A percentile compares a stretch with the other conserved stretches of the same genome.
These are phyloP conservation scores for Porpolomopsis calyptriformis DNA, from an alignment of 768 basidiomycete species.

Conservation along the genomic window DNA sequence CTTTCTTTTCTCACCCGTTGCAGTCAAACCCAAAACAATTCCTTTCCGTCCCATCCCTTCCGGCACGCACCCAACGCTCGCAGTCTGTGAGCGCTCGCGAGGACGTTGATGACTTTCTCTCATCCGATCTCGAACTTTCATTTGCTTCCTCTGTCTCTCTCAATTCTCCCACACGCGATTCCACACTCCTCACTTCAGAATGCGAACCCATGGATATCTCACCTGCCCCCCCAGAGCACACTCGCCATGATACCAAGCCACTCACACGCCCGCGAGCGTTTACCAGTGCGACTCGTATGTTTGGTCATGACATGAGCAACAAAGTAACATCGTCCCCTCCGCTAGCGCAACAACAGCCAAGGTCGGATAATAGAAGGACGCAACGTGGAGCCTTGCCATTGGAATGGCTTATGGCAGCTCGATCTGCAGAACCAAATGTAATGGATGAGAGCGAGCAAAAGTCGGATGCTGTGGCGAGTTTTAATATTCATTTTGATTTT, in stretches of 20 bases:
- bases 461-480: neutral
- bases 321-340: conserved; percentile 22
- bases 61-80: conserved; percentile 40
- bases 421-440: conserved; percentile 16
- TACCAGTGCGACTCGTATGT: conserved; percentile 55
- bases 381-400: conserved; percentile 55
- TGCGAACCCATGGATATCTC: conserved; percentile 76
- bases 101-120: conserved; percentile 55
- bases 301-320: conserved; percentile 70
- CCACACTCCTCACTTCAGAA: conserved; percentile 36
- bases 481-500: neutral
- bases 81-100: conserved; percentile 31
- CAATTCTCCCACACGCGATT: conserved; percentile 52
- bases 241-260: conserved; percentile 11
- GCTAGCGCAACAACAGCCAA: conserved; percentile 18
- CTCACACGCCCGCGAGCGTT: conserved; percentile 49
- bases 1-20: conserved; percentile 39
- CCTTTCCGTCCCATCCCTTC: conserved; percentile 35
- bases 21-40: too few relatives aligned
- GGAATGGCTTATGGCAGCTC: conserved; percentile 42
- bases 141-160: conserved; percentile 79
- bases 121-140: conserved; percentile 66
- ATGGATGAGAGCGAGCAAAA: conserved; percentile 17
- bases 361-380: conserved; percentile 37
- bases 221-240: conserved; percentile 36